Percentiles rank a stretch among this genome's conserved stretches.
Conservation (phyloP, 2,329 filamentous ascomycete species). For the Xylaria polymorpha region DNA sequence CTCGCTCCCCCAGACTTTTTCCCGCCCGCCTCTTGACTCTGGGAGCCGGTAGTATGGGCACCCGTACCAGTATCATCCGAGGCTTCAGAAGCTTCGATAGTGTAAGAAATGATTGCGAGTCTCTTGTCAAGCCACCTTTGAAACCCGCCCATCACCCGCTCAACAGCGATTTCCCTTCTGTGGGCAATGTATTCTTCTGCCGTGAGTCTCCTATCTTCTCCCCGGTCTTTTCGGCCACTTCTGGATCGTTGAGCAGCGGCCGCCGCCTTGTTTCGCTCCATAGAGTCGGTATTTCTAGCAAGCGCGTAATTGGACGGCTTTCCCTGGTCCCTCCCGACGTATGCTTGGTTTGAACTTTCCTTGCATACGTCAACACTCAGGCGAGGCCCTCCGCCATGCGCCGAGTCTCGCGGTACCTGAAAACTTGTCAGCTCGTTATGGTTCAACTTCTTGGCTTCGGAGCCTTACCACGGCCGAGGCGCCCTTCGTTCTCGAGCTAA, state of each 20-base stretch:
- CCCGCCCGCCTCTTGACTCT: constrained; percentile 11
- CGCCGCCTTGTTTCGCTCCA: constrained; percentile 46
- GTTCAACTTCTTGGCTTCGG: neutral
- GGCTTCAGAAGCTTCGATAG: constrained; percentile 45
- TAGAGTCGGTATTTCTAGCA: constrained; percentile 43
- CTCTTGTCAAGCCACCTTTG: constrained; percentile 49
- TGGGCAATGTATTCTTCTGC: constrained; percentile 48
- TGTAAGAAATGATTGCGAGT: constrained; percentile 47
- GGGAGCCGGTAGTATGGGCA: constrained; percentile 24
- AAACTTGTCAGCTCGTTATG: neutral
- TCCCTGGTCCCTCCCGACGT: constrained; percentile 39
- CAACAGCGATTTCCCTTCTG: constrained; percentile 45
- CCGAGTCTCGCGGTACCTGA: constrained; percentile 26
- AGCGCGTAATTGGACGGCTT: constrained; percentile 34
- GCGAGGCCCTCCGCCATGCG: constrained; percentile 40
- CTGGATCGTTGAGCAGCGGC: constrained; percentile 44
- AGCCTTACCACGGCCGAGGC: constrained; percentile 28
- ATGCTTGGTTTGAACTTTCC: constrained; percentile 39
- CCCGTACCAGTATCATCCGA: constrained; percentile 37
- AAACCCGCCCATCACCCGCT: constrained; percentile 46
- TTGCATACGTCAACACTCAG: constrained; percentile 39
- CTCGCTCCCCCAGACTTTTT: constrained; percentile 38
- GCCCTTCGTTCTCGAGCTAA: constrained; percentile 29
- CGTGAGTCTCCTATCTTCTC: constrained; percentile 41
- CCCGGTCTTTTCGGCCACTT: constrained; percentile 42